Percentiles rank a stretch among this genome's conserved stretches.
Evolutionary conservation across 805 yeast species (phyloP).

Genomic region (Zygoascus biomembranicola): DNA sequence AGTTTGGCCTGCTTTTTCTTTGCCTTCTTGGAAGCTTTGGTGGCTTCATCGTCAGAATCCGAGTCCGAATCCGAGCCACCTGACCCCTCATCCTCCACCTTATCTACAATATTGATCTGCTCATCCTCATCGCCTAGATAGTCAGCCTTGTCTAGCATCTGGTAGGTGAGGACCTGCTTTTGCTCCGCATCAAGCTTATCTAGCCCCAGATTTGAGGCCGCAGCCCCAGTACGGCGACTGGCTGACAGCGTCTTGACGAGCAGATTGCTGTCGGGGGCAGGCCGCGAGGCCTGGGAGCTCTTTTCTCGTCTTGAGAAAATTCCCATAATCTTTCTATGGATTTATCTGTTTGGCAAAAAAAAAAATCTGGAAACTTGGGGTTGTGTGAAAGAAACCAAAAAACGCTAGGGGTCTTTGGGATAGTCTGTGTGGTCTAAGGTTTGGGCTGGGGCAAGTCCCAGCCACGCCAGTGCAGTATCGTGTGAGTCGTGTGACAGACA

Average conservation of each 20-base stretch:
- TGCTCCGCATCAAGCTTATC: neutral
- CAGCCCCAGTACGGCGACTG: neutral
- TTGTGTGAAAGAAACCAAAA: too few species aligned
- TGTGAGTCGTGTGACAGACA: too few species aligned
- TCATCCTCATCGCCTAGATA: conserved; percentile 2
- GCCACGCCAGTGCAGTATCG: too few species aligned
- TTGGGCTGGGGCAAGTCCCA: too few species aligned
- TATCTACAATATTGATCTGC: neutral
- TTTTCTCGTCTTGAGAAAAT: neutral
- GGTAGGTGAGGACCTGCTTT: neutral
- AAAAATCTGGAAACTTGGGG: too few species aligned
- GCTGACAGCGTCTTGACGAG: neutral
- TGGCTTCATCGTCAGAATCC: neutral
- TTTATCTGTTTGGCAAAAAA: too few species aligned
- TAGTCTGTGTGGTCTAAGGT: too few species aligned
- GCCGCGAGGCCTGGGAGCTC: neutral
- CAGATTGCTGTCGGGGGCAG: neutral
- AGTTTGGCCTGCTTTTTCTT: neutral
- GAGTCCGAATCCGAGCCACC: neutral
- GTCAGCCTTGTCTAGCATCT: neutral
- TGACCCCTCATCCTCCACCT: conserved; percentile 1
- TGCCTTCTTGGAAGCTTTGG: neutral
- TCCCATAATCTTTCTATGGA: neutral
- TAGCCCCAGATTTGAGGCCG: conserved; percentile 1
- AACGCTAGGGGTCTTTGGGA: too few species aligned